Conservation (phyloP, 1,284 basidiomycete genomes). For the Ceratorhiza oryzae-sativae region DNA sequence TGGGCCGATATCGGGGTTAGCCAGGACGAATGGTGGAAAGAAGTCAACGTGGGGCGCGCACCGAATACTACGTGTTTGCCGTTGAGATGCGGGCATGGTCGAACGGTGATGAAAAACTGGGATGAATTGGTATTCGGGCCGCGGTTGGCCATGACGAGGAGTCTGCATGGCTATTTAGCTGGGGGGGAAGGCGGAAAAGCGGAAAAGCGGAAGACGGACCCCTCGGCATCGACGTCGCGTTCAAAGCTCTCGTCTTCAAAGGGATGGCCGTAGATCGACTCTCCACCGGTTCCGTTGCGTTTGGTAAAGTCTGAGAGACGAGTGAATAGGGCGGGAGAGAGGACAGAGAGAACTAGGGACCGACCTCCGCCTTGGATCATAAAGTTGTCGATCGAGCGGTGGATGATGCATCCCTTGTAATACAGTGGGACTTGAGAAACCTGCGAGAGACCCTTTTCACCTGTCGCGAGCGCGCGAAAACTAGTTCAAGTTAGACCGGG, state of each 20-base stretch:
- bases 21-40: background rate
- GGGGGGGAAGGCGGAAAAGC: background rate
- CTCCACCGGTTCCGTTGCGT: slow-evolving; percentile 81
- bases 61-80: slow-evolving; percentile 86
- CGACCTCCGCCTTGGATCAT: slow-evolving; percentile 87
- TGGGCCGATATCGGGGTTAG: slow-evolving; percentile 44
- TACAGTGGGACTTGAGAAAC: slow-evolving; percentile 71
- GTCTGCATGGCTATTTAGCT: slow-evolving; percentile 51
- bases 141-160: slow-evolving; percentile 83
- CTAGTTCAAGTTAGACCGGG: slow-evolving; percentile 52
- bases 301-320: slow-evolving; percentile 70
- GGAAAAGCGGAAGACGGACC: slow-evolving; percentile 48
- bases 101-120: slow-evolving; percentile 84
- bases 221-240: slow-evolving; percentile 69
- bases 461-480: slow-evolving; percentile 88
- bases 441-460: slow-evolving; percentile 77
- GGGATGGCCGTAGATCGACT: slow-evolving; percentile 77
- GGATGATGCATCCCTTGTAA: slow-evolving; percentile 82
- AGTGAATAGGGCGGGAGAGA: too few species aligned
- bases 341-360: slow-evolving; percentile 42
- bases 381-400: slow-evolving; percentile 82
- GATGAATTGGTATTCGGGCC: slow-evolving; percentile 82
- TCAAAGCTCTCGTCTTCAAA: slow-evolving; percentile 81
- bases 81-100: slow-evolving; percentile 73
- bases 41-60: background rate